Evolutionary conservation across 371 early-diverging fungal species (phyloP).

Genomic region (Mortierella sp.): DNA sequence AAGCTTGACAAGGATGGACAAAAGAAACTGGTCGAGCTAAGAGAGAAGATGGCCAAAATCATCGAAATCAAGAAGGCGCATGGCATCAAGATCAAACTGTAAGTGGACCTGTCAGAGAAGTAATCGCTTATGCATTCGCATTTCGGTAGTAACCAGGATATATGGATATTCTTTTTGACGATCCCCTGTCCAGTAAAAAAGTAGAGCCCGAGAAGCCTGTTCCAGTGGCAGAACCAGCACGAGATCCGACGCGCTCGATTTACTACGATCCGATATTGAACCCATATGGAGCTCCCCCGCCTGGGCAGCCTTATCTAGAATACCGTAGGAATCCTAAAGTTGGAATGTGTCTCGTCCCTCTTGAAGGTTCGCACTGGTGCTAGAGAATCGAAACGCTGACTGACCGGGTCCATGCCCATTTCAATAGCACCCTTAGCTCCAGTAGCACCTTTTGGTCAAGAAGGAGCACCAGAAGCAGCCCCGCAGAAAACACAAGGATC

Average conservation of each 20-base stretch:
- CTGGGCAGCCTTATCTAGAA: conserved; percentile 56
- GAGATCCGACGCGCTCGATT: conserved; percentile 56
- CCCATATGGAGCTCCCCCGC: conserved; percentile 58
- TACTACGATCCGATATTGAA: conserved; percentile 57
- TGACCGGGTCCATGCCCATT: too few relatives aligned
- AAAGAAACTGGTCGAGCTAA: conserved; percentile 58
- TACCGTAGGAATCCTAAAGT: conserved; percentile 28
- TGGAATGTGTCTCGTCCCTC: not conserved
- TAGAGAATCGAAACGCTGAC: too few relatives aligned
- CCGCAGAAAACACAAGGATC: conserved; percentile 3
- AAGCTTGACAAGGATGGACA: conserved; percentile 64
- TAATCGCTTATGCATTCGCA: not conserved
- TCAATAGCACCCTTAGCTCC: conserved; percentile 31
- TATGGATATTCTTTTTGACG: not conserved
- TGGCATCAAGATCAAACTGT: conserved; percentile 50
- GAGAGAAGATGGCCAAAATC: conserved; percentile 59
- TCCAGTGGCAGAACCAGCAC: conserved; percentile 24
- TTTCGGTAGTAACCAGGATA: too few relatives aligned
- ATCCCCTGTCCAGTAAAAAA: conserved; percentile 30
- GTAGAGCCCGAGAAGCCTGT: conserved; percentile 28
- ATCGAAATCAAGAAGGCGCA: conserved; percentile 62
- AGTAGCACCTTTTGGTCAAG: conserved; percentile 15
- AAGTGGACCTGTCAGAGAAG: not conserved
- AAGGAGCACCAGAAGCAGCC: not conserved
- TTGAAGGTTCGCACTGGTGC: too few relatives aligned